Base-by-base conservation (phyloP, 2,329 filamentous ascomycete species). In the Colletotrichum sp. region DNA sequence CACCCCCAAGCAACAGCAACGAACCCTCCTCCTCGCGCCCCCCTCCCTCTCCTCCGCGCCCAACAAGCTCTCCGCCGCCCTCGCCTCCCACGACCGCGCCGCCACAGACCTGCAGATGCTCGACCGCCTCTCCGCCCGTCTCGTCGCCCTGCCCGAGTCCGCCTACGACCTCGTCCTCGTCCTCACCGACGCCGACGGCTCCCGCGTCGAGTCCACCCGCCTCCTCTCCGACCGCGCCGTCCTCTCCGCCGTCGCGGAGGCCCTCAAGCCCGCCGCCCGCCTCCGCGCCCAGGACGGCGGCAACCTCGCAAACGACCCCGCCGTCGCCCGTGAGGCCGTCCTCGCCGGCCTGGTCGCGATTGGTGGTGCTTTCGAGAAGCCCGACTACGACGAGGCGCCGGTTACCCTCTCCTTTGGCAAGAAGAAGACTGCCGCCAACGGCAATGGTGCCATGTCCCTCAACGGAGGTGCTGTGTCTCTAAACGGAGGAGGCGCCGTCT, bases 41-140 rank as follows among this genome's bases (percentile, higher is more conserved):
- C 96, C 97, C 15, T 98, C 96, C 28, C 91, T 98, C 80, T 94
- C 97, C 79, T 92, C 95, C 71, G 94, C 98, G 85, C 95, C 96
- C 79, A 93, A 95, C 79, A 92, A 92, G 80, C 90, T 98, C 78
- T 91, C 92, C 78, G 87, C 88, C 79, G 89, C 97, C 77, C 91
- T 98, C 81, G 89, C 92, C 75, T 88, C 92, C 73, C 93, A 95
- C 87, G 93, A 97, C 84, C 93, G 95, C 82, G 87, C 90, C 78
- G 88, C 90, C 61, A 96, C 96, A 77, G 97, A 99, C 83, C 89
- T 99, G 69, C 97, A 98, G 85, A 99, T 99, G 97, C 94, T 99
- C 77, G 97, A 99, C 87, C 95, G 97, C 67, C 91, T 99, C 55
- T 92, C 94, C 3, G 91, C 94, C 43, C 95, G 95, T 77, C 89